Evolutionary conservation across 345 rosid genomes (phyloP), one percentile per base, ranked within the genome.

Genomic region (Brassica juncea): DNA sequence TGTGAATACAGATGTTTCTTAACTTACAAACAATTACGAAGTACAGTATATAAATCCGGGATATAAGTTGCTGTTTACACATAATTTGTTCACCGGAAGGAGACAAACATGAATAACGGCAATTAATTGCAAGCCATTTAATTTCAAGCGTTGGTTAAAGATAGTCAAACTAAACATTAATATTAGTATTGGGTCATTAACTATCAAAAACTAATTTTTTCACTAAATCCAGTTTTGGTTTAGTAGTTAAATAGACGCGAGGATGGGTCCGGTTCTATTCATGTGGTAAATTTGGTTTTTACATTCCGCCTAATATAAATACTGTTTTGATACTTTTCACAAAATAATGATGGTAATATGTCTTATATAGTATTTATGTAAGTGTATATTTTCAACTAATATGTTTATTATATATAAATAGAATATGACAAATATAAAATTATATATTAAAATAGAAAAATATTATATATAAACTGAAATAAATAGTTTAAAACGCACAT

Each of bases 111-210:
- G 14, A 47, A 49, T 49, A 49, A 66, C 66, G 23, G 64, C 11
- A 59, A 67, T 59, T 66, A 67, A 79, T 60, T 21, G 30, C 58
- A 30, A 31, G 55, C 54, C 62, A 78, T 71, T 14, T 14, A 14
- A 4, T 78, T 71, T 55, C 14, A 72, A 21, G 73, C 69, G 42
- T 44, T 66, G 77, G 69, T 44, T 66, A 58, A 57, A 66, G 63
- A 66, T 66, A 72, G 77, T 72, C 72, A 77, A 78, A 71, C 60
- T 4, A 62, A 62, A 72, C 77, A 72, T 78, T 70, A 34, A 77
- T 44, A 68, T 5, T 60, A 61, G 27, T 61, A 21, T 15, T 14
- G 68, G 47, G 11, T 60, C 37, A 49, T 62, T 70, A 62, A 70
- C 21, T 34, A 32, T 15, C 12, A 32, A 21, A 42, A 44, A 2